Evolutionary conservation across 305 asterid genomes (phyloP).

Genomic region (Coffea humblotiana): DNA sequence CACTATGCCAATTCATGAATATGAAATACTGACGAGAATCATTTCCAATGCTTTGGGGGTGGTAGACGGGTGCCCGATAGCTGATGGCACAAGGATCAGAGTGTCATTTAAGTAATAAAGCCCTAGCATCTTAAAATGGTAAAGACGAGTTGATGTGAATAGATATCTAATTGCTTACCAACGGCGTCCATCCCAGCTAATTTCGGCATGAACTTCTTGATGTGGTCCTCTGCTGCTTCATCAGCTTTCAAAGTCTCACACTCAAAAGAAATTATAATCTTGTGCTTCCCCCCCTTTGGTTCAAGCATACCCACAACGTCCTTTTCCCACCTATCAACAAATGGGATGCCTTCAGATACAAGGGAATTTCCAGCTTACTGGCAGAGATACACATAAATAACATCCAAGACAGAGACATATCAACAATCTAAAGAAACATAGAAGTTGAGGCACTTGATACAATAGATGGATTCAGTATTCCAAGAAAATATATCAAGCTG

Average conservation of each 20-base stretch:
- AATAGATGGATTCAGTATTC: neutral
- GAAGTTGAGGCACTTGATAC: neutral
- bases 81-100: neutral
- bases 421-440: neutral
- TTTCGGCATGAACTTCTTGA: constrained; percentile 91
- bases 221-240: constrained; percentile 87
- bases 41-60: neutral
- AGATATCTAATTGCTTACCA: constrained; percentile 47
- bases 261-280: constrained; percentile 65
- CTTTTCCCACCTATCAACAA: constrained; percentile 76
- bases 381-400: neutral
- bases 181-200: constrained; percentile 89
- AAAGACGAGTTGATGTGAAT: neutral
- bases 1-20: neutral
- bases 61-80: neutral
- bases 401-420: neutral
- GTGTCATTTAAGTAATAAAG: neutral
- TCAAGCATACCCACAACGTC: constrained; percentile 90
- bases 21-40: neutral
- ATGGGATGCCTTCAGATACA: constrained; percentile 10
- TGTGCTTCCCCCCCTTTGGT: constrained; percentile 54
- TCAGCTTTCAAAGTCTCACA: constrained; percentile 95
- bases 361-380: neutral
- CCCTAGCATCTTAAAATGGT: neutral
- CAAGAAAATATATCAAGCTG: neutral